Conservation (phyloP, 2,329 filamentous ascomycete species). For the Leptosphaerulina australis region DNA sequence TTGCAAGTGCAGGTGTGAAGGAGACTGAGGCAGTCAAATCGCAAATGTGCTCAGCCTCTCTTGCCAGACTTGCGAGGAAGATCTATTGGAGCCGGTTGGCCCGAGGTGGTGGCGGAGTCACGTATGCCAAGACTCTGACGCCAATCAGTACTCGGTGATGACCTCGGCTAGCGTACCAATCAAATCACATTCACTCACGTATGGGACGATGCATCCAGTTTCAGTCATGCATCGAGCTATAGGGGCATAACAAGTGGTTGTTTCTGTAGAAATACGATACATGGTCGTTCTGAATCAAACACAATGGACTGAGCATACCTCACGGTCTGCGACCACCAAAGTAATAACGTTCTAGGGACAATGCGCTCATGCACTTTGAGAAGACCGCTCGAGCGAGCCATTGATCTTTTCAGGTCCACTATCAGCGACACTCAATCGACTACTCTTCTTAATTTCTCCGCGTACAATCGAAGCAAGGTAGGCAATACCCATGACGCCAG, state of each 20-base stretch:
- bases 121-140: neutral
- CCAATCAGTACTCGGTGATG: slow-evolving; percentile 7
- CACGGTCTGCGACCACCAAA: neutral
- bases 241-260: too few relatives aligned
- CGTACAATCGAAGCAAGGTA: slow-evolving; percentile 8
- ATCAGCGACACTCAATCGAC: slow-evolving; percentile 2
- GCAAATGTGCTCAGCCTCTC: slow-evolving; percentile 31
- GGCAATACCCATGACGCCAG: slow-evolving; percentile 50
- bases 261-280: too few relatives aligned
- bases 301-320: too few relatives aligned
- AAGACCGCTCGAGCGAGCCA: neutral
- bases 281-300: too few relatives aligned
- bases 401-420: slow-evolving; percentile 13
- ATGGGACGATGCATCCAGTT: too few relatives aligned
- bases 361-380: neutral
- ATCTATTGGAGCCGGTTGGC: slow-evolving; percentile 28
- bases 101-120: slow-evolving; percentile 35
- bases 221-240: too few relatives aligned
- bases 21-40: slow-evolving; percentile 29
- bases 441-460: slow-evolving; percentile 6
- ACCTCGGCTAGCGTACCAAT: slow-evolving; percentile 1
- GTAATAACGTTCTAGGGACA: neutral
- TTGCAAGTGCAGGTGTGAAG: slow-evolving; percentile 3
- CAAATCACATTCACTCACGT: neutral
- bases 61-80: slow-evolving; percentile 22